Base-by-base conservation (phyloP, 371 early-diverging fungal genomes). In the Actinomortierella ambigua region DNA sequence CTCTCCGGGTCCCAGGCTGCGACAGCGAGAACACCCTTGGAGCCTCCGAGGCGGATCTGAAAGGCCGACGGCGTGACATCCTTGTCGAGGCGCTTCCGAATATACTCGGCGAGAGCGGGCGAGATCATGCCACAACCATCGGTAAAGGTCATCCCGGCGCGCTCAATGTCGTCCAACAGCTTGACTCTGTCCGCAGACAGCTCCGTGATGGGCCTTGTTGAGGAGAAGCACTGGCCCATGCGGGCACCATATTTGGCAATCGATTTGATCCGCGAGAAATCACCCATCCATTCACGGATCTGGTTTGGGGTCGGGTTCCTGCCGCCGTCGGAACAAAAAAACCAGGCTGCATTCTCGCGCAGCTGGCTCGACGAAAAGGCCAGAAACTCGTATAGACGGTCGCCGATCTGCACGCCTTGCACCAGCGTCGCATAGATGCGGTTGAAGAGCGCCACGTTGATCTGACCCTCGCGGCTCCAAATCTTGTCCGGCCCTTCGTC, bases 81-180 rank as follows among this genome's bases (percentile, higher is more conserved):
- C 28, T 91, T 76, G 27, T 82, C 80, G 59, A 91, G 57, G 11
- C 63, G 68, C 0, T 69, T 50, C 0, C 84, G 82, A 9, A 91
- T 82, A 18, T 81, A 69, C 43, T 76, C 56, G 0, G 91, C 90
- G 17, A 90, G 56, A 2, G 27, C 65, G 8, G 59, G 60, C 0
- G 89, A 84, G 8, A 95, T 87, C 23, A 71, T 78, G 7, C 96
- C 96, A n/a, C 91, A 87, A 13, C 97, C 97, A 66, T 96, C 97
- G 5, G 92, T 87, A 63, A 94, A 95, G 1, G 63, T 76, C 61
- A 79, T 89, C 0, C 80, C 79, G 53, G 86, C 81, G 5, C 69
- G 64, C 43, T 77, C 75, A 34, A 92, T 77, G 55, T 93, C 93
- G 0, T 65, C 54, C 39, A 90, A 86, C 18, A 63, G 54, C 22